Evolutionary conservation across 2,329 filamentous ascomycete genomes (phyloP), one percentile per base, ranked within the genome.

Genomic region (Beauveria sp.): DNA sequence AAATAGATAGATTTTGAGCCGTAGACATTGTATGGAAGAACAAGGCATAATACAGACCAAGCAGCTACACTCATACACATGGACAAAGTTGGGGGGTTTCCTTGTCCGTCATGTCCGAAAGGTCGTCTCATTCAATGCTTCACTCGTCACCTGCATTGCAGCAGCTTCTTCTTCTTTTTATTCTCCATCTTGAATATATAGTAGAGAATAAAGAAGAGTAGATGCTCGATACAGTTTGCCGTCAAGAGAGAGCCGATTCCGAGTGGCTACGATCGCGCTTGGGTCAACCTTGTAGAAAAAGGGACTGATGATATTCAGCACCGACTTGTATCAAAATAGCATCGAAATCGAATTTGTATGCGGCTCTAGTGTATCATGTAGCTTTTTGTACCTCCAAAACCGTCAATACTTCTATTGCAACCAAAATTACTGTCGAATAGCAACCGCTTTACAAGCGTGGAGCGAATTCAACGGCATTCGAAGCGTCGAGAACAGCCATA

Each of bases 231-330:
- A 37, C 72, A 71, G 66, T 77, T 73, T 22, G 73, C 70, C 3
- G 76, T 72, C 18, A 79, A 70, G n/a, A 79, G 70, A 0, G 74
- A 75, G 16, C 72, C 72, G 46, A 78, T 77, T 8, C 76, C 77
- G 0, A 75, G 68, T 14, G 66, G 68, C 28, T 78, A 78, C 4
- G 69, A 69, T 5, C 75, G 76, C 3, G 76, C 74, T 64, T 87
- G 82, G n/a, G 7, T 75, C 67, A 0, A 77, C 71, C 55, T 80
- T 79, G 70, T 85, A 87, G 72, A 87, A 86, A 70, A 86, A 86
- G 0, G 85, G 85, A 0, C 84, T 81, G 4, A 77, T 79, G 47
- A 87, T 84, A 66, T 87, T 86, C 28, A 30, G 28, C 8, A 30
- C 28, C 8, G 28, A 30, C 28, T 30, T 30, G 7, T 30, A 9